Evolutionary conservation across 805 yeast genomes (phyloP).

Genomic region (Metschnikowia gelsemii): DNA sequence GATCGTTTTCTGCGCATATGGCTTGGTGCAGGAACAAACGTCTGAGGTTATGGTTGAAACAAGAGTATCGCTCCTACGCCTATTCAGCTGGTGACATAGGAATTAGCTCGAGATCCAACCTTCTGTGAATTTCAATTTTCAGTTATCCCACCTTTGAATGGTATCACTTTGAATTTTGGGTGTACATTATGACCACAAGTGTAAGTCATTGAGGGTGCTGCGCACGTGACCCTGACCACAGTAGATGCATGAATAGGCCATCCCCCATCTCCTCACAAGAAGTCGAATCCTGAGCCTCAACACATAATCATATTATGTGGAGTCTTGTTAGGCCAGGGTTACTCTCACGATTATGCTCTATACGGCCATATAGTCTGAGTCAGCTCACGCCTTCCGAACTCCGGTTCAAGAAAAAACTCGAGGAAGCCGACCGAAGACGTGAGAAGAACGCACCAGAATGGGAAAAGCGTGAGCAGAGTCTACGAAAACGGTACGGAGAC

Average conservation of each 20-base stretch:
- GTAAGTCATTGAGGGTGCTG: too few relatives aligned
- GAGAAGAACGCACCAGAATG: conserved; percentile 47
- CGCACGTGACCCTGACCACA: not conserved
- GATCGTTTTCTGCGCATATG: not conserved
- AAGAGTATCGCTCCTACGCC: too few relatives aligned
- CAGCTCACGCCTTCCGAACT: conserved; percentile 14
- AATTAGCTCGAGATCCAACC: too few relatives aligned
- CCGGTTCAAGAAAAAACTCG: conserved; percentile 19
- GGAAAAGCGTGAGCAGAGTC: conserved; percentile 65
- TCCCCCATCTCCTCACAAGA: too few relatives aligned
- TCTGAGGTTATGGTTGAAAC: too few relatives aligned
- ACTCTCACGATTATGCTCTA: not conserved
- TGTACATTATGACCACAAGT: too few relatives aligned
- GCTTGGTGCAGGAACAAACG: conserved; percentile 2
- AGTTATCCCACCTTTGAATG: too few relatives aligned
- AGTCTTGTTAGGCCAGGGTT: conserved; percentile 2
- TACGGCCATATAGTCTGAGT: conserved; percentile 3
- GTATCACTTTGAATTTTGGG: too few relatives aligned
- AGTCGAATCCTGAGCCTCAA: not conserved
- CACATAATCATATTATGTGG: too few relatives aligned
- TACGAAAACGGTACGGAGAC: conserved; percentile 58
- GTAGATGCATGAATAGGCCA: not conserved
- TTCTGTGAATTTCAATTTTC: too few relatives aligned
- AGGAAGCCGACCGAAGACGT: conserved; percentile 41
- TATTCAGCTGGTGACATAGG: too few relatives aligned